A percentile compares a stretch with the other conserved stretches of the same genome.
Conservation (phyloP, 345 rosid species). For the Litchi chinensis region DNA sequence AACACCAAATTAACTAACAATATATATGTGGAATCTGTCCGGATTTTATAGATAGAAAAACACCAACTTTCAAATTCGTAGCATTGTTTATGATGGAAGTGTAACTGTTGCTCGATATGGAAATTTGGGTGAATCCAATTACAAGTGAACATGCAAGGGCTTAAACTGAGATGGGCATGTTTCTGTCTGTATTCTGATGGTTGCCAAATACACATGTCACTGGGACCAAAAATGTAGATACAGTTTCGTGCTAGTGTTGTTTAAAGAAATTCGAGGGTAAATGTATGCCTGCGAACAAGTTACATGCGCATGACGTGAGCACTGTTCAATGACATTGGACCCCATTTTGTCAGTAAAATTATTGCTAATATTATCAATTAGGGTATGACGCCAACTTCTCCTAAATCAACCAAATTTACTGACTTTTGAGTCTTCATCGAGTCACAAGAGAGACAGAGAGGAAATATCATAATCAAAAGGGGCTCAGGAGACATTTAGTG, state of each 20-base stretch:
- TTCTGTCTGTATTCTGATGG: no score
- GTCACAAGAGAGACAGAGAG: neutral
- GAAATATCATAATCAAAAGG: no score
- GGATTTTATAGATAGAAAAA: neutral
- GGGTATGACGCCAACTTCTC: neutral
- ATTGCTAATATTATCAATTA: neutral
- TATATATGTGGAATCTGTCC: neutral
- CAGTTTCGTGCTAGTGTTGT: neutral
- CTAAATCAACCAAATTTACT: neutral
- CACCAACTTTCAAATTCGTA: neutral
- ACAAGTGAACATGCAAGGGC: neutral
- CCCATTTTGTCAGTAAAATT: slow-evolving; percentile 21
- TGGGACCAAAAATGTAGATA: no score
- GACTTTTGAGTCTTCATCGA: neutral
- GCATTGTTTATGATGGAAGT: neutral
- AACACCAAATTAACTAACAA: no score
- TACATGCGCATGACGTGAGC: slow-evolving; percentile 17
- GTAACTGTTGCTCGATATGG: neutral
- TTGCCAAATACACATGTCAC: no score
- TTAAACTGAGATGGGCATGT: neutral
- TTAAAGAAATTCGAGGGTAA: neutral
- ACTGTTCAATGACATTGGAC: neutral
- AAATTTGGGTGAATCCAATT: neutral
- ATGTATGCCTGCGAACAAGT: neutral
- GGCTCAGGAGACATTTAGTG: no score